A percentile compares a stretch with the other conserved stretches of the same genome.
These are phyloP conservation scores for Panicum miliaceum DNA, from an alignment of 176 grass and related monocot species.

Conservation along the genomic window DNA sequence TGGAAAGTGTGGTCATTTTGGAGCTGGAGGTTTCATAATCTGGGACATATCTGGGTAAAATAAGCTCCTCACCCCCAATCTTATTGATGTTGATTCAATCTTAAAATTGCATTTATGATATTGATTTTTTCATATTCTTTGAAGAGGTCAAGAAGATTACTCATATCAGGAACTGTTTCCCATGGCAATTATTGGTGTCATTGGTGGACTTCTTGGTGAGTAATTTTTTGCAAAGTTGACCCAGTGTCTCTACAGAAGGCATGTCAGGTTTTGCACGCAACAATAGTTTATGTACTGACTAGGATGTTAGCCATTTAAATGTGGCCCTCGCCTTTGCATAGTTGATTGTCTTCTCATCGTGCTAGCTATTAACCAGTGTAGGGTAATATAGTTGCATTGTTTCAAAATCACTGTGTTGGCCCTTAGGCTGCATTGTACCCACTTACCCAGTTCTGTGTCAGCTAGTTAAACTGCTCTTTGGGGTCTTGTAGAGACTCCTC, in stretches of 20 bases:
- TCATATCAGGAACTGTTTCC: conserved; percentile 96
- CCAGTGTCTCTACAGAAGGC: conserved; percentile 32
- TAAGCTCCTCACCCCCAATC: not conserved
- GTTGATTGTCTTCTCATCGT: not conserved
- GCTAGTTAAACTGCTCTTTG: conserved; percentile 15
- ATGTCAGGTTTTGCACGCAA: conserved; percentile 36
- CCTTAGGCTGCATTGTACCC: not conserved
- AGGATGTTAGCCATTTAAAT: conserved; percentile 11
- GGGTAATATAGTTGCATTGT: not conserved
- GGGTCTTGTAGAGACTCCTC: not conserved
- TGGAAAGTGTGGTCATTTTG: conserved; percentile 99
- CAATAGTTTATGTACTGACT: conserved; percentile 27
- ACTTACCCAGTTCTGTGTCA: not conserved
- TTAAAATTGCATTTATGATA: conserved; percentile 43
- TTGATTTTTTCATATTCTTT: conserved; percentile 49
- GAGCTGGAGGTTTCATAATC: conserved; percentile 97
- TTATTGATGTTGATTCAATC: not conserved
- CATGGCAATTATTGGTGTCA: conserved; percentile 96
- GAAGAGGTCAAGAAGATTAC: conserved; percentile 99
- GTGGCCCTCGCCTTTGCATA: not conserved
- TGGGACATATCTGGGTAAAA: conserved; percentile 99
- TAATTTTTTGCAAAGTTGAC: conserved; percentile 12
- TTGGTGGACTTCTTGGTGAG: conserved; percentile 95
- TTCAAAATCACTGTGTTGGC: not conserved
- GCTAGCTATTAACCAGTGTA: not conserved